phyloP scores from a whole-genome alignment of 345 rosid genomes.

The Mercurialis annua region DNA sequence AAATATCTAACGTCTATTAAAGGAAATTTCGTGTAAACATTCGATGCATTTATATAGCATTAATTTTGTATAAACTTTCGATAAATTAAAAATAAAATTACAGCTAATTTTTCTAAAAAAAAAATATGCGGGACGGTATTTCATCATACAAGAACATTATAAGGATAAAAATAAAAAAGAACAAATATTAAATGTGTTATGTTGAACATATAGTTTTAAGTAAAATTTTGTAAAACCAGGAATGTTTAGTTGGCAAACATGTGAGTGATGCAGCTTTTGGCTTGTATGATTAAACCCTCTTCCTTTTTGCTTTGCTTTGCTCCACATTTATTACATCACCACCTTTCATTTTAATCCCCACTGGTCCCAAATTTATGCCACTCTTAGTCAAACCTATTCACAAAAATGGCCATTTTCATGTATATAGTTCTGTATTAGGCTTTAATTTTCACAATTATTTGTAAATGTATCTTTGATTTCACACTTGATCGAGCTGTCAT shows the following conservation, averaged over 20 bases:
- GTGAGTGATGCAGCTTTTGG: constrained; percentile 45
- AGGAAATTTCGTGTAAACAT: background rate
- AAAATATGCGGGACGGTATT: background rate
- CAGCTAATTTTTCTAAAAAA: background rate
- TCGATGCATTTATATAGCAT: background rate
- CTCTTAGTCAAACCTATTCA: no score
- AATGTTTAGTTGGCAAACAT: constrained; percentile 46
- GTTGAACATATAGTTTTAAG: background rate
- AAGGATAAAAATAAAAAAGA: background rate
- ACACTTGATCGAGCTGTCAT: no score
- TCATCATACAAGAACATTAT: background rate
- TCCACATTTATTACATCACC: background rate
- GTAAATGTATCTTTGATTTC: no score
- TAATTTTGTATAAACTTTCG: background rate
- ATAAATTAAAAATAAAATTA: background rate
- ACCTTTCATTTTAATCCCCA: background rate
- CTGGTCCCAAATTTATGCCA: no score
- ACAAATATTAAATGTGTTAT: constrained; percentile 2
- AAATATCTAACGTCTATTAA: background rate
- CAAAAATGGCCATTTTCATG: no score
- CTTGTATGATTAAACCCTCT: background rate
- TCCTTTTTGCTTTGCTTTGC: no score
- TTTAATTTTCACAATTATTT: no score
- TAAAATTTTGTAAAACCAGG: background rate
- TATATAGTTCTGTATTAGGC: no score